These are phyloP conservation scores for Epichloe baconii DNA, from an alignment of 2,329 filamentous ascomycete genomes.

Conservation along the genomic window DNA sequence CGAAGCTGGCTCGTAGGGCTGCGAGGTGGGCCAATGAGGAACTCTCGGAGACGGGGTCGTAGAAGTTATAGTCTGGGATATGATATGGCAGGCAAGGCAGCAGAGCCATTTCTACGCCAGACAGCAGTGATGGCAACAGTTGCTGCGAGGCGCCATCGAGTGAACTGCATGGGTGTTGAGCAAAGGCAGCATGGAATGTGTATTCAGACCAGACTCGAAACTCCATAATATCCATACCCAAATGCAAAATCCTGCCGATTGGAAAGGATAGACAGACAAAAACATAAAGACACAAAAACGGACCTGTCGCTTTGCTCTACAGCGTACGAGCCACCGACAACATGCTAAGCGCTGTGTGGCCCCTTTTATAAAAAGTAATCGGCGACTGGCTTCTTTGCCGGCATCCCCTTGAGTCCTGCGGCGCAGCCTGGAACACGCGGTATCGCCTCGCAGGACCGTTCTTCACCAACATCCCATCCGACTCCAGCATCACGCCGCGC, in stretches of 20 bases:
- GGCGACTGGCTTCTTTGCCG: conserved; percentile 93
- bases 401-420: conserved; percentile 93
- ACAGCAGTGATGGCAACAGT: no score
- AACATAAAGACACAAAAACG: neutral
- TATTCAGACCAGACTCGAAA: neutral
- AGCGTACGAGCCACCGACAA: neutral
- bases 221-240: neutral
- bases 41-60: no score
- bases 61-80: no score
- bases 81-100: no score
- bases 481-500: conserved; percentile 35
- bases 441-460: conserved; percentile 78
- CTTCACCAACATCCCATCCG: conserved; percentile 27
- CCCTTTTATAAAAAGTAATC: conserved; percentile 71
- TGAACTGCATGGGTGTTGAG: no score
- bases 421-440: conserved; percentile 89
- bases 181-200: neutral
- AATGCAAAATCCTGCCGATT: neutral
- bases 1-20: no score
- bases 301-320: neutral
- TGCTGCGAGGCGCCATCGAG: no score
- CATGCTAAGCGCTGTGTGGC: neutral
- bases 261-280: no score
- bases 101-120: no score
- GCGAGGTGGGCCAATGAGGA: no score